Base-by-base conservation (phyloP, 2,329 filamentous ascomycete genomes). In the Stachybotrys elegans region DNA sequence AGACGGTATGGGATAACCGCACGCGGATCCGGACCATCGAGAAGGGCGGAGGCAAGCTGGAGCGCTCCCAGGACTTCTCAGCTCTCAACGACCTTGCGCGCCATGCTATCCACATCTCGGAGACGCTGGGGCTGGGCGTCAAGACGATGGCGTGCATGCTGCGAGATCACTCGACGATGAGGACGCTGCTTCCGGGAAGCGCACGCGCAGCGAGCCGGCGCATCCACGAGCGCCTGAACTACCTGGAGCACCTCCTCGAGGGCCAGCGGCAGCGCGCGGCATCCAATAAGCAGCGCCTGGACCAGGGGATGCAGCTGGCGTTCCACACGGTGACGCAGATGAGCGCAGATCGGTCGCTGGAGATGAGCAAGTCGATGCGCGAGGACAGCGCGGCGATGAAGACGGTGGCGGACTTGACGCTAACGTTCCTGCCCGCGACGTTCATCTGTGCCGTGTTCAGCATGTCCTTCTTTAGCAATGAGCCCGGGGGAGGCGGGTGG, bases 301-400 rank as follows among this genome's bases (percentile, higher is more conserved):
- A 74, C 57, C 59, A 82, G 62, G 57, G 83, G 70, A 68, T 83
- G 60, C 60, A 81, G 45, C 63, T 84, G 48, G 54, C 66, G 0
- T 76, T 71, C 54, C 69, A 75, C 48, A 61, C 51, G 0, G 67
- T 72, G 0, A 63, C 69, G 0, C 68, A 73, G 47, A 55, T 67
- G 27, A 68, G 73, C 39, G 57, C 69, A 0, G 46, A 51, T 1
- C 52, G 61, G 0, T 64, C 68, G 0, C 59, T 74, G 3, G 42
- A 62, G 8, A 69, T 75, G 8, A 64, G 65, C 0, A 57, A 56
- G 9, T 65, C 66, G 0, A 61, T 70, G 0, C 62, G 66, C n/a
- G 47, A 47, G 0, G 76, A 79, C 42, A 75, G 72, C 47, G 60
- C 68, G 1, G 67, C 72, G 1, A 77, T 78, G 72, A 73, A 70